phyloP scores from a whole-genome alignment of 1,284 basidiomycete species.

The Neonothopanus nambi region DNA sequence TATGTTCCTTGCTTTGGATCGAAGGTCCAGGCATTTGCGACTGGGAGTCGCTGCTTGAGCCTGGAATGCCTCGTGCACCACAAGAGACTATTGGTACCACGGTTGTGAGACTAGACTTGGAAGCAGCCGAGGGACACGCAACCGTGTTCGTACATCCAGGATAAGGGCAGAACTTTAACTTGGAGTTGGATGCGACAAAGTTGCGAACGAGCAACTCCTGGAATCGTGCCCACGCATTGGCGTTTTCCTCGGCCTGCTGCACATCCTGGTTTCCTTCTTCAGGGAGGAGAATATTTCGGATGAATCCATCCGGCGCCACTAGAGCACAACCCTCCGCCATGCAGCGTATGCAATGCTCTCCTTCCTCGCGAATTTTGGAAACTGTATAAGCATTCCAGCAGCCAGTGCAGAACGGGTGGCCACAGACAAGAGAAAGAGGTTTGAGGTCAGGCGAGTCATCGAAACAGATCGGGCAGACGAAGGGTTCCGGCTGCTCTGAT shows the following conservation, averaged over 20 bases:
- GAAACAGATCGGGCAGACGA: slow-evolving; percentile 91
- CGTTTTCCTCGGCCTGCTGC: slow-evolving; percentile 42
- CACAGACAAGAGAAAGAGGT: slow-evolving; percentile 71
- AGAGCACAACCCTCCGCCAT: slow-evolving; percentile 91
- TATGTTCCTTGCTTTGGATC: slow-evolving; percentile 52
- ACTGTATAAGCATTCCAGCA: slow-evolving; percentile 89
- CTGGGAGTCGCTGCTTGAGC: background rate
- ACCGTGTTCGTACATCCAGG: slow-evolving; percentile 87
- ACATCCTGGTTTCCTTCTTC: slow-evolving; percentile 20
- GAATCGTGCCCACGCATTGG: slow-evolving; percentile 64
- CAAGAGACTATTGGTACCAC: slow-evolving; percentile 92
- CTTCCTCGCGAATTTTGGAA: slow-evolving; percentile 89
- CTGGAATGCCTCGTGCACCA: slow-evolving; percentile 49
- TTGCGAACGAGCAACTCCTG: slow-evolving; percentile 86
- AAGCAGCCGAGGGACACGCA: slow-evolving; percentile 77
- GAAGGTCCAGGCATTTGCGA: background rate
- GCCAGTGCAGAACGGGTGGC: slow-evolving; percentile 79
- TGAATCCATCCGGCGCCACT: slow-evolving; percentile 68
- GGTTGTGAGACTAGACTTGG: slow-evolving; percentile 72
- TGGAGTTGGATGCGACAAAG: slow-evolving; percentile 85
- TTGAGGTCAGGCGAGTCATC: slow-evolving; percentile 67
- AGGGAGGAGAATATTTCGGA: slow-evolving; percentile 40
- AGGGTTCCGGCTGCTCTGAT: slow-evolving; percentile 42
- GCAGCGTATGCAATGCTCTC: slow-evolving; percentile 87
- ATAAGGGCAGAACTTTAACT: slow-evolving; percentile 92